A percentile compares a stretch with the other conserved stretches of the same genome.
Evolutionary conservation across 2,329 filamentous ascomycete species (phyloP).

Genomic region (Phaeosphaeriaceae sp.): DNA sequence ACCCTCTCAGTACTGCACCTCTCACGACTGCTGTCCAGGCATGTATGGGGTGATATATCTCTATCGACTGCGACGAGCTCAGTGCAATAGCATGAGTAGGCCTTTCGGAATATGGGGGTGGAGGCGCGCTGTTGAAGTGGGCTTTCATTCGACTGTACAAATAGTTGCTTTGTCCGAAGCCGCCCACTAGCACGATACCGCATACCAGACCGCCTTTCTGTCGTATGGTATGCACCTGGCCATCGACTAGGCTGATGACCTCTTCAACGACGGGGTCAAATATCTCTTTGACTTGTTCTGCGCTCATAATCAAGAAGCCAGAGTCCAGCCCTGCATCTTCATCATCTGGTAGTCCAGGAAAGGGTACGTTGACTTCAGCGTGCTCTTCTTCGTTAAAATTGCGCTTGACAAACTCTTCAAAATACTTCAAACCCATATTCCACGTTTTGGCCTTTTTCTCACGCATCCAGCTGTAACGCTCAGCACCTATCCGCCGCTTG

Average conservation of each 20-base stretch:
- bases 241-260: slow-evolving; percentile 51
- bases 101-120: slow-evolving; percentile 68
- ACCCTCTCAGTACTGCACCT: slow-evolving; percentile 74
- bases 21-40: slow-evolving; percentile 83
- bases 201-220: slow-evolving; percentile 50
- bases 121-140: slow-evolving; percentile 65
- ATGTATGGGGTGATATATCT: slow-evolving; percentile 82
- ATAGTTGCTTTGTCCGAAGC: slow-evolving; percentile 81
- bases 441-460: slow-evolving; percentile 78
- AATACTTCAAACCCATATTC: slow-evolving; percentile 75
- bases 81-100: slow-evolving; percentile 68
- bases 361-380: slow-evolving; percentile 77
- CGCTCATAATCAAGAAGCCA: slow-evolving; percentile 76
- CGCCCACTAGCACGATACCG: slow-evolving; percentile 81
- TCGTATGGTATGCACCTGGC: slow-evolving; percentile 52
- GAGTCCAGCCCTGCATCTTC: slow-evolving; percentile 76
- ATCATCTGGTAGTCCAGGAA: slow-evolving; percentile 77
- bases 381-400: slow-evolving; percentile 83
- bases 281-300: slow-evolving; percentile 72
- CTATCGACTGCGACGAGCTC: slow-evolving; percentile 65
- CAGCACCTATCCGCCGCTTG: slow-evolving; percentile 68
- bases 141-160: slow-evolving; percentile 71
- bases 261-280: slow-evolving; percentile 75
- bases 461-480: slow-evolving; percentile 76
- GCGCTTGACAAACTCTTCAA: slow-evolving; percentile 84